Conservation (phyloP, 768 basidiomycete genomes). For the Omphalotus guepiniiformis region DNA sequence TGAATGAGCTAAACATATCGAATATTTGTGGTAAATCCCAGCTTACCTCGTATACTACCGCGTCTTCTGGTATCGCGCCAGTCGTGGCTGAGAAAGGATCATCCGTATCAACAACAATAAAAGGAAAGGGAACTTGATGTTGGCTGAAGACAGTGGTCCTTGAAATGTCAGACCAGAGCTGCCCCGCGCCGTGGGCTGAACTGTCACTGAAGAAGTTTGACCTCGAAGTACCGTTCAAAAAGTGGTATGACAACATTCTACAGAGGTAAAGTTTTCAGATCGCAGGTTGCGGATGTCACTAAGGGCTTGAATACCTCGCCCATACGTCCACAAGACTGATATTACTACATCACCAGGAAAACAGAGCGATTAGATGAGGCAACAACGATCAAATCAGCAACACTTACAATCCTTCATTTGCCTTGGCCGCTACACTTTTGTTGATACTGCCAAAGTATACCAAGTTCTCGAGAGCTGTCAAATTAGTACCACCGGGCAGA, state of each 20-base stretch:
- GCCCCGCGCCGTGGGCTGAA: constrained; percentile 66
- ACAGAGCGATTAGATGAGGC: neutral
- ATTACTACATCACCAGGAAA: constrained; percentile 38
- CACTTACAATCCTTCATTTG: constrained; percentile 47
- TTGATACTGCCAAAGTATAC: constrained; percentile 51
- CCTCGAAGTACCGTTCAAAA: constrained; percentile 59
- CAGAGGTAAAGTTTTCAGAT: constrained; percentile 16
- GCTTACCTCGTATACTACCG: constrained; percentile 57
- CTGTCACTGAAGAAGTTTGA: constrained; percentile 57
- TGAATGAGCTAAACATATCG: neutral
- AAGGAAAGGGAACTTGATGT: constrained; percentile 57
- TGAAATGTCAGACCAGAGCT: constrained; percentile 60
- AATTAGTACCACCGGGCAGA: constrained; percentile 46
- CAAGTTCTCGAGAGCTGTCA: constrained; percentile 44
- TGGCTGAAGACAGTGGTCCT: constrained; percentile 47
- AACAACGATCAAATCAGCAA: neutral
- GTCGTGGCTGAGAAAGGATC: constrained; percentile 42
- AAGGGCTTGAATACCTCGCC: constrained; percentile 14
- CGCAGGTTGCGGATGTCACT: no score
- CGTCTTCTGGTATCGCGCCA: constrained; percentile 31
- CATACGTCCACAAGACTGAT: constrained; percentile 65
- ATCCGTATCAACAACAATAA: constrained; percentile 55
- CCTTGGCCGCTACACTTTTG: constrained; percentile 53
- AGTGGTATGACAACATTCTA: constrained; percentile 68
- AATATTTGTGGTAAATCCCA: neutral